Evolutionary conservation across 495 filamentous ascomycete genomes (phyloP).

Genomic region (Penicillium pulvis): DNA sequence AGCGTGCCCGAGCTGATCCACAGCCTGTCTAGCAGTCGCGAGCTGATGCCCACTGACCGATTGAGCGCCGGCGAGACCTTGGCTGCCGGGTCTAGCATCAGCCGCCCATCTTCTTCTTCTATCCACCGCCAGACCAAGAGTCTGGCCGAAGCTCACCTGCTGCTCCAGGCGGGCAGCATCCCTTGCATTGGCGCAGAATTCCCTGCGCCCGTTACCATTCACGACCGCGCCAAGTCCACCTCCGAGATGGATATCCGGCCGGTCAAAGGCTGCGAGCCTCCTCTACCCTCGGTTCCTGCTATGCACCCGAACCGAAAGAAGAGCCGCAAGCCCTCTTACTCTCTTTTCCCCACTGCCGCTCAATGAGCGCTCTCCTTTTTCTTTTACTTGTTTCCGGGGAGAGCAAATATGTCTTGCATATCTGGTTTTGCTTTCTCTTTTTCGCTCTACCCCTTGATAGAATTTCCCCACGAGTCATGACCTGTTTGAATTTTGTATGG

Average conservation of each 20-base stretch:
- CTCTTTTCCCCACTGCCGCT: conserved; percentile 43
- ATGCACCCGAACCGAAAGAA: conserved; percentile 31
- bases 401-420: conserved; percentile 14
- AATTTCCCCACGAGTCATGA: conserved; percentile 20
- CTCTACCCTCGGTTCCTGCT: conserved; percentile 20
- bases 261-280: conserved; percentile 7
- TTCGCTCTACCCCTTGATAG: conserved; percentile 14
- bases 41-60: conserved; percentile 40
- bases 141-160: conserved; percentile 36
- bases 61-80: conserved; percentile 33
- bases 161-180: conserved; percentile 32
- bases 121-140: conserved; percentile 48
- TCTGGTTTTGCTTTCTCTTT: conserved; percentile 17
- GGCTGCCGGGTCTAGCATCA: conserved; percentile 12
- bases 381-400: conserved; percentile 11
- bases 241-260: conserved; percentile 33
- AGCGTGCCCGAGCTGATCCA: conserved; percentile 59
- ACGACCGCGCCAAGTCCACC: conserved; percentile 43
- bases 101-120: conserved; percentile 34
- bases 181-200: conserved; percentile 25
- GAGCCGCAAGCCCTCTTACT: conserved; percentile 45
- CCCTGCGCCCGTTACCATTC: conserved; percentile 15
- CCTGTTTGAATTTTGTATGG: conserved; percentile 15
- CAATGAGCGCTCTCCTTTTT: conserved; percentile 14
- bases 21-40: conserved; percentile 50